A percentile compares a stretch with the other conserved stretches of the same genome.
phyloP scores from a whole-genome alignment of 176 grass and related monocot species.

The Secale cereale region DNA sequence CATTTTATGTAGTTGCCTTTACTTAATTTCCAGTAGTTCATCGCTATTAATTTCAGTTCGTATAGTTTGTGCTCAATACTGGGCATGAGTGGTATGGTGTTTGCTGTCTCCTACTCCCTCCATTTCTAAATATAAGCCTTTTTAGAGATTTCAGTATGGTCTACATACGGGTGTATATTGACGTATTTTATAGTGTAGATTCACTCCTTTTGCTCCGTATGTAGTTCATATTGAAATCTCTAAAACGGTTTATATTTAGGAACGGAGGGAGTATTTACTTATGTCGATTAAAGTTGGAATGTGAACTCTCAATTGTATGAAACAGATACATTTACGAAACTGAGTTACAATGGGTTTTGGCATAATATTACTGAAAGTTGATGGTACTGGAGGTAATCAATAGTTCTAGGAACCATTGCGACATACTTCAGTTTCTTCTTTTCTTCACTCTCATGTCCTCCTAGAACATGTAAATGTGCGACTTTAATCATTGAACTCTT shows the following conservation, averaged over 20 bases:
- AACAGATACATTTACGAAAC: not conserved
- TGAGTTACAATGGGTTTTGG: not conserved
- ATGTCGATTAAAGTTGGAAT: not conserved
- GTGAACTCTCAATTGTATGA: not conserved
- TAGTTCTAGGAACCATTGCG: not conserved
- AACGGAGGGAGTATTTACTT: too few species aligned
- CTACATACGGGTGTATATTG: too few species aligned
- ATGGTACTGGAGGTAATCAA: not conserved
- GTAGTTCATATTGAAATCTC: too few species aligned
- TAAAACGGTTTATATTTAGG: too few species aligned
- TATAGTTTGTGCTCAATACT: slow-evolving; percentile 16
- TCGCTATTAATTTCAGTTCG: not conserved
- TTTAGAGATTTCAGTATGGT: too few species aligned
- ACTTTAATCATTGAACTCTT: not conserved
- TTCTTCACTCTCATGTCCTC: not conserved
- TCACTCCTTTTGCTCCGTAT: too few species aligned
- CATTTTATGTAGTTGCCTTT: not conserved
- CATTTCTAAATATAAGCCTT: too few species aligned
- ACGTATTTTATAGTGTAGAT: too few species aligned
- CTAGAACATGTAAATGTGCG: not conserved
- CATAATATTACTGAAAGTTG: slow-evolving; percentile 1
- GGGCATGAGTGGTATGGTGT: not conserved
- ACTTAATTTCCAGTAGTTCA: slow-evolving; percentile 5
- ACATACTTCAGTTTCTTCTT: not conserved
- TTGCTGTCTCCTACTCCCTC: not conserved